Evolutionary conservation across 371 early-diverging fungal species (phyloP).

Genomic region (Choanephora cucurbitarum): DNA sequence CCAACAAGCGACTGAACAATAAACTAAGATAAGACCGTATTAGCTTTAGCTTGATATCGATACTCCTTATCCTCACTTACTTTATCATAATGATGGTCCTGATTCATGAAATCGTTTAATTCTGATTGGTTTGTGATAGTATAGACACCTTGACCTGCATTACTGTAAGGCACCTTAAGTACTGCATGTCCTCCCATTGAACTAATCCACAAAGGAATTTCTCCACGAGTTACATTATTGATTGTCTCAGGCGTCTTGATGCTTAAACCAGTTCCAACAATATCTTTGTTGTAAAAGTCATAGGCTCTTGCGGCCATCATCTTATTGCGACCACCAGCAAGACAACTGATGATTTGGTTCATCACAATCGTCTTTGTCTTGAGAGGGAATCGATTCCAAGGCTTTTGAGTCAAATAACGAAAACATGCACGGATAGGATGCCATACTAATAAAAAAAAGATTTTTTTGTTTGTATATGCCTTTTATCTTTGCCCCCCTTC

Average conservation of each 20-base stretch:
- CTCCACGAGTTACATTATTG: conserved; percentile 82
- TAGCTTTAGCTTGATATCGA: not conserved
- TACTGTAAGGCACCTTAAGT: conserved; percentile 91
- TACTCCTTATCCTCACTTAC: conserved; percentile 11
- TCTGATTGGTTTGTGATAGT: conserved; percentile 85
- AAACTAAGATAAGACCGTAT: conserved; percentile 43
- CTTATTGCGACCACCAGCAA: conserved; percentile 94
- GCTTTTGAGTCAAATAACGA: conserved; percentile 91
- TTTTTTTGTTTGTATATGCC: not conserved
- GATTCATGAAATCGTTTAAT: conserved; percentile 74
- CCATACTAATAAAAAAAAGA: conserved; percentile 54
- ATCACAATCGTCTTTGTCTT: conserved; percentile 83
- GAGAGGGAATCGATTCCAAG: conserved; percentile 90
- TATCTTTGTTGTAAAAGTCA: conserved; percentile 87
- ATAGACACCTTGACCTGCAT: conserved; percentile 94
- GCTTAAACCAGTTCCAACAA: conserved; percentile 67
- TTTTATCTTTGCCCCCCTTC: too few species aligned
- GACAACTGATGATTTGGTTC: conserved; percentile 87
- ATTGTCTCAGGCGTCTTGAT: conserved; percentile 93
- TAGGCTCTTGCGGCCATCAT: conserved; percentile 95
- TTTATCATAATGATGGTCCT: conserved; percentile 90
- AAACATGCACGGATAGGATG: conserved; percentile 91
- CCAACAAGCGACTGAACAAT: conserved; percentile 94
- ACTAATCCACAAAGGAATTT: conserved; percentile 86
- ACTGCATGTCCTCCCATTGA: conserved; percentile 93